Percentiles rank a stretch among this genome's conserved stretches.
Conservation (phyloP, 768 basidiomycete genomes). For the Tylopilus felleus region DNA sequence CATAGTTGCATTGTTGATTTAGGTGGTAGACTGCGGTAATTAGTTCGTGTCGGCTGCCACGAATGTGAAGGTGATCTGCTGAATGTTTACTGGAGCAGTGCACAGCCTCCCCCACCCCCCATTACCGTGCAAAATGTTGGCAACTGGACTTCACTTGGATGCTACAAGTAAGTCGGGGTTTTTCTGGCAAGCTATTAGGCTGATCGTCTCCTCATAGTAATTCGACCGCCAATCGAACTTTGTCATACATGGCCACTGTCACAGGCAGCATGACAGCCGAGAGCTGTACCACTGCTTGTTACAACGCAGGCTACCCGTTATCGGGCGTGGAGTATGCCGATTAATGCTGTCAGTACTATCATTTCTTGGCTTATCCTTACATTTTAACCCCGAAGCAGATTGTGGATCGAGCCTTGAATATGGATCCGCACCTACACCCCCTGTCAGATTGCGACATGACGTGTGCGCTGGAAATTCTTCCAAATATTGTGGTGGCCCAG, state of each 20-base stretch:
- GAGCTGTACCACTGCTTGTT: conserved; percentile 48
- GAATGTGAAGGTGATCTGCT: conserved; percentile 47
- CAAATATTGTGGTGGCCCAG: conserved; percentile 73
- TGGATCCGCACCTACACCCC: conserved; percentile 35
- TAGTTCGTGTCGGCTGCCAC: conserved; percentile 43
- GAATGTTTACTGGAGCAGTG: conserved; percentile 64
- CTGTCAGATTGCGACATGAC: conserved; percentile 50
- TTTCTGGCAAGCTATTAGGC: not conserved
- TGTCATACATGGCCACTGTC: conserved; percentile 33
- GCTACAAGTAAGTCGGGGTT: conserved; percentile 52
- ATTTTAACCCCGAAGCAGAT: conserved; percentile 1
- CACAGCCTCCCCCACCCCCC: conserved; percentile 53
- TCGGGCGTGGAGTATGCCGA: conserved; percentile 47
- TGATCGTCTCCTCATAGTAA: conserved; percentile 29
- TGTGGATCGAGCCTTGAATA: conserved; percentile 17
- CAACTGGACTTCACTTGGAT: conserved; percentile 69
- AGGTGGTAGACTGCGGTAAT: conserved; percentile 59
- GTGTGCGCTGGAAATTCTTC: conserved; percentile 28
- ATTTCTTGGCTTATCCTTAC: not conserved
- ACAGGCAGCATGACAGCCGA: conserved; percentile 43
- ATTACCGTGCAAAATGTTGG: conserved; percentile 52
- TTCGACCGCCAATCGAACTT: conserved; percentile 29
- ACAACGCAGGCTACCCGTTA: conserved; percentile 36
- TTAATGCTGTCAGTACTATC: conserved; percentile 45
- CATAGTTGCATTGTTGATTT: not conserved